Evolutionary conservation across 495 filamentous ascomycete genomes (phyloP).

Genomic region (Hypoxylon fuscum): DNA sequence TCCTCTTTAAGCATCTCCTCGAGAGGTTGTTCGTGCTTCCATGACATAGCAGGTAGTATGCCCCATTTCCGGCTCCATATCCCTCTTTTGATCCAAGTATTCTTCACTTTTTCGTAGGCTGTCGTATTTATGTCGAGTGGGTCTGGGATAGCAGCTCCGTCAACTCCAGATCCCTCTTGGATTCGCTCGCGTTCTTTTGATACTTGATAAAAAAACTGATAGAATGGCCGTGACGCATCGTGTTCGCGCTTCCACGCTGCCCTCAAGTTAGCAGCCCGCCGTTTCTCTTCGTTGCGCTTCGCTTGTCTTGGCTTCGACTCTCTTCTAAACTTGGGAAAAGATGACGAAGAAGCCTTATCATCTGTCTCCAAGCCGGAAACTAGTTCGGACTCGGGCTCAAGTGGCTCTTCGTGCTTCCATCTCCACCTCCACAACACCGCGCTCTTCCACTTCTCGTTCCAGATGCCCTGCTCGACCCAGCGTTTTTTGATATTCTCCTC

Average conservation of each 20-base stretch:
- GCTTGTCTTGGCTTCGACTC: not conserved
- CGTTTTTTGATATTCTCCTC: not conserved
- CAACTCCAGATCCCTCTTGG: not conserved
- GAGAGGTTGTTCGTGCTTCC: constrained; percentile 40
- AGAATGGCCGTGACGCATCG: not conserved
- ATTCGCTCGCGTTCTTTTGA: not conserved
- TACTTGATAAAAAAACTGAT: not conserved
- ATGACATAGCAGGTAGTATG: constrained; percentile 40
- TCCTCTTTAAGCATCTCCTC: no score
- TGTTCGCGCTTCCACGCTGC: not conserved
- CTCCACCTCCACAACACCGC: not conserved
- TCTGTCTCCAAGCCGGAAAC: no score
- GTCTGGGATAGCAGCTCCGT: not conserved
- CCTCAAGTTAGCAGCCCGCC: not conserved
- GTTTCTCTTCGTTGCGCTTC: not conserved
- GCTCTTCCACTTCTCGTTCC: not conserved
- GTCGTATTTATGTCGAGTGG: not conserved
- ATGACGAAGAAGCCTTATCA: no score
- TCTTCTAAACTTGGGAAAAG: no score
- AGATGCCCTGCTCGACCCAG: not conserved
- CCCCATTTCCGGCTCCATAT: constrained; percentile 41
- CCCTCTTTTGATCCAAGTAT: constrained; percentile 34
- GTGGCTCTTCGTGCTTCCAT: not conserved
- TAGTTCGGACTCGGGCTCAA: not conserved
- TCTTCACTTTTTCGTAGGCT: constrained; percentile 21